Percentiles rank a stretch among this genome's conserved stretches.
Conservation (phyloP, 805 yeast genomes). For the Metschnikowia lochheadii region DNA sequence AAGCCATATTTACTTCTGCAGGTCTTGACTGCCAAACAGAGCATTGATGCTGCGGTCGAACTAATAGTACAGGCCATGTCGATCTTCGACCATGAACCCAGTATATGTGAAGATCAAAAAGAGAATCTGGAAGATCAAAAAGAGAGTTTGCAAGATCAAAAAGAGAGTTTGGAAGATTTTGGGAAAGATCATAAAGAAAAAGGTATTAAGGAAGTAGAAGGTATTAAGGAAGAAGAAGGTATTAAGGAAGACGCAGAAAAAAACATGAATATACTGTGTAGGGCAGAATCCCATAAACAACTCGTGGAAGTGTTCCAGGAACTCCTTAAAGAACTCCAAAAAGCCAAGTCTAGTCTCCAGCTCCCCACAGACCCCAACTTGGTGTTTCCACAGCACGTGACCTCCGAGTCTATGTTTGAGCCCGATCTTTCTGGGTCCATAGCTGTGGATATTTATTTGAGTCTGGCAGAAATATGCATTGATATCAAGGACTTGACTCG, state of each 20-base stretch:
- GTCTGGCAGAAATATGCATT: constrained; percentile 58
- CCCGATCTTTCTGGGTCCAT: constrained; percentile 47
- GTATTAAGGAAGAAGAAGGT: too few relatives aligned
- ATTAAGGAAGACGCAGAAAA: too few relatives aligned
- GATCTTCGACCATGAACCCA: constrained; percentile 8
- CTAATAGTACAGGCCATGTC: constrained; percentile 25
- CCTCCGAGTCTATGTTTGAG: constrained; percentile 33
- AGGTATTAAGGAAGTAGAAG: too few relatives aligned
- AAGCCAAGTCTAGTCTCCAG: constrained; percentile 28
- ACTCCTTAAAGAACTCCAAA: constrained; percentile 22
- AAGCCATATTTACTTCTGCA: constrained; percentile 40
- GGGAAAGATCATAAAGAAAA: constrained; percentile 4
- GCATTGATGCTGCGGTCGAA: constrained; percentile 32
- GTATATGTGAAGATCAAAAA: not conserved
- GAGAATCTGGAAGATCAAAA: constrained; percentile 2
- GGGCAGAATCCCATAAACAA: constrained; percentile 10
- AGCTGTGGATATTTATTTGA: constrained; percentile 54
- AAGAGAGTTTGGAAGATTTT: constrained; percentile 5
- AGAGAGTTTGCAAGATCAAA: constrained; percentile 5
- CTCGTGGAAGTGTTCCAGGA: constrained; percentile 24
- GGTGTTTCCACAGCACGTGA: constrained; percentile 54
- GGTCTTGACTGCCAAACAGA: constrained; percentile 42
- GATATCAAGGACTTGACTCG: constrained; percentile 51
- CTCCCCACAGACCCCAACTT: constrained; percentile 52
- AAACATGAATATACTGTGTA: not conserved